Evolutionary conservation across 2,329 filamentous ascomycete species (phyloP).

Genomic region (Penicillium sp.): DNA sequence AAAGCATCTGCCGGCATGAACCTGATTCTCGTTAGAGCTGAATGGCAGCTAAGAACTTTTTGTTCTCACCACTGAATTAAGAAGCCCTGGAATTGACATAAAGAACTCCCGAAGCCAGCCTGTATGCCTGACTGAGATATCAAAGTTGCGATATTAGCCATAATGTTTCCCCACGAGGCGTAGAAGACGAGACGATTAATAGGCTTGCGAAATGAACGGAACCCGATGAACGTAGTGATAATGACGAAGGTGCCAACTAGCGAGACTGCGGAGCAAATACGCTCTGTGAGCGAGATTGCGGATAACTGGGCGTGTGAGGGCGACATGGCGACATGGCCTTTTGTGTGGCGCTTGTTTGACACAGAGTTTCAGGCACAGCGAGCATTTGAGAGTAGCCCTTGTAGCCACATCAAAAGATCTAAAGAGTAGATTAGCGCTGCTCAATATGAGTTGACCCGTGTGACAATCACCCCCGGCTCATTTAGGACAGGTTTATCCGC

Average conservation of each 20-base stretch:
- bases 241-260: conserved; percentile 69
- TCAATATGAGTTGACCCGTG: not conserved
- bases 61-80: conserved; percentile 75
- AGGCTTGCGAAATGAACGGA: conserved; percentile 73
- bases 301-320: conserved; percentile 42
- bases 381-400: not conserved
- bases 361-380: not conserved
- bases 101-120: conserved; percentile 48
- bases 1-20: conserved; percentile 74
- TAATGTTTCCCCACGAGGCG: conserved; percentile 76
- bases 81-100: conserved; percentile 76
- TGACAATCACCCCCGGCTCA: not conserved
- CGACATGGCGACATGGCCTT: conserved; percentile 25
- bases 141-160: conserved; percentile 72
- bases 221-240: conserved; percentile 67
- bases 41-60: not conserved
- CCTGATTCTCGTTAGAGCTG: conserved; percentile 45
- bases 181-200: conserved; percentile 84
- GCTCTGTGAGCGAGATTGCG: conserved; percentile 62
- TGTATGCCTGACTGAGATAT: conserved; percentile 64
- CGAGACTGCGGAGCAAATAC: conserved; percentile 68
- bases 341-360: not conserved
- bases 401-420: not conserved
- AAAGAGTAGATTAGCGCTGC: not conserved
- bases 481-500: not conserved